These are phyloP conservation scores for Microdochium trichocladiopsis DNA, from an alignment of 2,329 filamentous ascomycete species.

Conservation along the genomic window DNA sequence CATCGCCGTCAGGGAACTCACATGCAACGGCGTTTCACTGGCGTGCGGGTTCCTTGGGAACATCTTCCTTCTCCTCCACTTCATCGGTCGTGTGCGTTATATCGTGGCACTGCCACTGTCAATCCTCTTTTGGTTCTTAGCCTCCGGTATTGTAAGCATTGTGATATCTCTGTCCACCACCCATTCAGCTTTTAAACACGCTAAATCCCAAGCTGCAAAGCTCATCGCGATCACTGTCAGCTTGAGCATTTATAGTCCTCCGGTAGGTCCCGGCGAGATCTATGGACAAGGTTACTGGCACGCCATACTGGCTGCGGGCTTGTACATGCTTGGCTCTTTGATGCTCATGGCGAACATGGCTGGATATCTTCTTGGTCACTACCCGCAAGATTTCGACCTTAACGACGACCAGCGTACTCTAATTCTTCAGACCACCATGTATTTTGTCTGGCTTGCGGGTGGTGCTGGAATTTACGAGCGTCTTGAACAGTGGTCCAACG, in stretches of 20 bases:
- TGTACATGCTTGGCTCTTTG: slow-evolving; percentile 56
- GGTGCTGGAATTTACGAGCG: slow-evolving; percentile 54
- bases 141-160: slow-evolving; percentile 46
- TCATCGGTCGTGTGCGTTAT: slow-evolving; percentile 59
- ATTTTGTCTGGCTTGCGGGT: slow-evolving; percentile 62
- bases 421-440: slow-evolving; percentile 64
- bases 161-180: neutral
- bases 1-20: slow-evolving; percentile 55
- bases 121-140: slow-evolving; percentile 59
- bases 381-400: slow-evolving; percentile 59
- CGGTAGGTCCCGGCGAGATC: slow-evolving; percentile 35
- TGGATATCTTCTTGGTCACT: slow-evolving; percentile 61
- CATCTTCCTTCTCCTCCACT: slow-evolving; percentile 61
- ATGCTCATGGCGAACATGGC: slow-evolving; percentile 64
- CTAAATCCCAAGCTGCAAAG: slow-evolving; percentile 20
- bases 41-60: slow-evolving; percentile 60
- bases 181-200: too few species aligned
- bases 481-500: slow-evolving; percentile 51
- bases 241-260: slow-evolving; percentile 44
- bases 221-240: slow-evolving; percentile 50
- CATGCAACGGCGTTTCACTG: slow-evolving; percentile 57
- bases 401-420: slow-evolving; percentile 62
- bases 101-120: slow-evolving; percentile 60
- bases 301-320: slow-evolving; percentile 53
- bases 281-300: slow-evolving; percentile 68